Conservation (phyloP, 495 filamentous ascomycete species). For the Aspergillus mulundensis region DNA sequence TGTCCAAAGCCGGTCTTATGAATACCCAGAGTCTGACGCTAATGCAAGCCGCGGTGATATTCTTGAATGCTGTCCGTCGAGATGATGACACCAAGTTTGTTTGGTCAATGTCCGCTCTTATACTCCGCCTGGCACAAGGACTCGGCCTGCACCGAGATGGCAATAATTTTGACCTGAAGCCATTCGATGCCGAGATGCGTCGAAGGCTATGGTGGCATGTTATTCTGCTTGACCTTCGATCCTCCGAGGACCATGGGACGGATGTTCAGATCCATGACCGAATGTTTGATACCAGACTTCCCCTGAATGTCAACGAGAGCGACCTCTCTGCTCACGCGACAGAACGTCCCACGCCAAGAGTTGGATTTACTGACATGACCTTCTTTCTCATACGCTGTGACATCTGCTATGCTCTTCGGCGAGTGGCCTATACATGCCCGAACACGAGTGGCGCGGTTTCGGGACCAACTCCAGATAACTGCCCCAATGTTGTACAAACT, state of each 20-base stretch:
- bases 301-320: slow-evolving; percentile 73
- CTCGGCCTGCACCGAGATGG: slow-evolving; percentile 81
- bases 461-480: slow-evolving; percentile 41
- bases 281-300: slow-evolving; percentile 70
- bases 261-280: slow-evolving; percentile 67
- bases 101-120: slow-evolving; percentile 65
- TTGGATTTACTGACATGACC: slow-evolving; percentile 72
- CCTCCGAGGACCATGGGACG: slow-evolving; percentile 80
- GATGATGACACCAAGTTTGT: slow-evolving; percentile 63
- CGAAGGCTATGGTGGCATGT: slow-evolving; percentile 83
- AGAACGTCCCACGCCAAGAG: slow-evolving; percentile 53
- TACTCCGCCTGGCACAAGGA: slow-evolving; percentile 75
- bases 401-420: slow-evolving; percentile 46
- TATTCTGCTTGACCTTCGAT: slow-evolving; percentile 68
- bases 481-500: slow-evolving; percentile 59
- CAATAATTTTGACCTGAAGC: slow-evolving; percentile 62
- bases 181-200: slow-evolving; percentile 82
- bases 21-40: slow-evolving; percentile 71
- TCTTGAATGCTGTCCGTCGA: slow-evolving; percentile 59
- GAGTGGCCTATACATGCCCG: slow-evolving; percentile 32
- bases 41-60: slow-evolving; percentile 74
- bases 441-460: slow-evolving; percentile 18
- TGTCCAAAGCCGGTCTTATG: slow-evolving; percentile 70
- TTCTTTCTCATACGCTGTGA: slow-evolving; percentile 71
- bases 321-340: slow-evolving; percentile 67